phyloP scores from a whole-genome alignment of 148 eudicot species.

The Cornus controversa region DNA sequence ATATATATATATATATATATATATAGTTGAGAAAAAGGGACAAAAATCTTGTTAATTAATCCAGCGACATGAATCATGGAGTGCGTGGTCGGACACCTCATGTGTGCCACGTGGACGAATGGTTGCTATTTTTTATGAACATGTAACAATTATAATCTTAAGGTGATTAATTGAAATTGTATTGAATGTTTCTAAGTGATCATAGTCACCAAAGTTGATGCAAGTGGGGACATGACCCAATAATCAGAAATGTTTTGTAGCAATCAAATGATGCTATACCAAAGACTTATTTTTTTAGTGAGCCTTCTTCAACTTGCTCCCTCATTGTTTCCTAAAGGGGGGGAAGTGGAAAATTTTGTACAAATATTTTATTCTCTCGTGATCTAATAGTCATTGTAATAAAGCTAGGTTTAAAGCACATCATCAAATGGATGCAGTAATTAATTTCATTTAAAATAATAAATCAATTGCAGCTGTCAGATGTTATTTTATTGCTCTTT shows the following conservation, averaged over 20 bases:
- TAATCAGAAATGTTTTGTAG: neutral
- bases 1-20: neutral
- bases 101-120: neutral
- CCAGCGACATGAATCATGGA: neutral
- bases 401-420: neutral
- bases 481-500: neutral
- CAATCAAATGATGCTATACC: neutral
- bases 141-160: neutral
- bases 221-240: constrained; percentile 5
- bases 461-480: neutral
- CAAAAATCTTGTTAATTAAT: neutral
- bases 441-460: too few species aligned
- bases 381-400: neutral
- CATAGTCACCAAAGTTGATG: neutral
- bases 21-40: neutral
- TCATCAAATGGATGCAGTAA: neutral
- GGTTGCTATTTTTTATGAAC: neutral
- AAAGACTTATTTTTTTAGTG: neutral
- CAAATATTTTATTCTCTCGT: neutral
- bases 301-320: neutral
- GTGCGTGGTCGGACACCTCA: neutral
- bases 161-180: neutral
- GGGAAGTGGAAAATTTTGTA: neutral
- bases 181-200: neutral
- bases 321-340: constrained; percentile 13